These are phyloP conservation scores for Apiotrichum veenhuisii DNA, from an alignment of 1,284 basidiomycete genomes.

Conservation along the genomic window DNA sequence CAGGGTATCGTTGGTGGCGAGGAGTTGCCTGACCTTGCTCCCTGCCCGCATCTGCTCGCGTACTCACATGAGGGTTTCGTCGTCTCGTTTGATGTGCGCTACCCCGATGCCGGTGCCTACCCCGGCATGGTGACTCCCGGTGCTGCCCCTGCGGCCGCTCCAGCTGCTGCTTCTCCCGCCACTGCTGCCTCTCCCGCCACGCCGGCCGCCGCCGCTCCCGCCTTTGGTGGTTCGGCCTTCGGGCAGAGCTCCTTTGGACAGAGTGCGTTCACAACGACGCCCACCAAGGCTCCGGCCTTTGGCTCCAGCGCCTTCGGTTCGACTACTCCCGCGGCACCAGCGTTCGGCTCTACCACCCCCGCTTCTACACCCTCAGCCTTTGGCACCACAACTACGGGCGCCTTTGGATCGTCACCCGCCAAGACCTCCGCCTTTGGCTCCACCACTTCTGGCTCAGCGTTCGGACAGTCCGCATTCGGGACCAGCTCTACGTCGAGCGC, in stretches of 20 bases:
- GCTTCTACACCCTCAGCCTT: conserved; percentile 1
- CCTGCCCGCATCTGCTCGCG: conserved; percentile 51
- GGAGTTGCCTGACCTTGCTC: conserved; percentile 50
- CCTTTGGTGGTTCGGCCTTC: conserved; percentile 14
- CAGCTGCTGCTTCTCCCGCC: conserved; percentile 8
- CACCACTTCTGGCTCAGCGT: conserved; percentile 12
- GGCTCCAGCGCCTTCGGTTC: conserved; percentile 7
- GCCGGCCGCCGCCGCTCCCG: conserved; percentile 1
- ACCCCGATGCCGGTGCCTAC: conserved; percentile 47
- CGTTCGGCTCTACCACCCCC: conserved; percentile 11
- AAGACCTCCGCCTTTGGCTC: conserved; percentile 23
- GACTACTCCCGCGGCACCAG: not conserved
- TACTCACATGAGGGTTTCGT: conserved; percentile 55
- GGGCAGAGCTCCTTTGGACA: conserved; percentile 16
- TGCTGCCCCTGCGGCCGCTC: conserved; percentile 1
- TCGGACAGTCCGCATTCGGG: conserved; percentile 19
- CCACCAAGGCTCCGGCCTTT: conserved; percentile 3
- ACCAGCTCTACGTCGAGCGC: not conserved
- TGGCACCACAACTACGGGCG: not conserved
- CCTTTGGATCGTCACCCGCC: conserved; percentile 17
- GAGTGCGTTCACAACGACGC: conserved; percentile 5
- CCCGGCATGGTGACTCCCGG: conserved; percentile 43
- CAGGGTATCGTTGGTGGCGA: conserved; percentile 51
- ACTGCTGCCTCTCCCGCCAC: not conserved
- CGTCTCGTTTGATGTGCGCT: conserved; percentile 53